Conservation (phyloP, 371 early-diverging fungal species). For the Chytridium lagenaria region DNA sequence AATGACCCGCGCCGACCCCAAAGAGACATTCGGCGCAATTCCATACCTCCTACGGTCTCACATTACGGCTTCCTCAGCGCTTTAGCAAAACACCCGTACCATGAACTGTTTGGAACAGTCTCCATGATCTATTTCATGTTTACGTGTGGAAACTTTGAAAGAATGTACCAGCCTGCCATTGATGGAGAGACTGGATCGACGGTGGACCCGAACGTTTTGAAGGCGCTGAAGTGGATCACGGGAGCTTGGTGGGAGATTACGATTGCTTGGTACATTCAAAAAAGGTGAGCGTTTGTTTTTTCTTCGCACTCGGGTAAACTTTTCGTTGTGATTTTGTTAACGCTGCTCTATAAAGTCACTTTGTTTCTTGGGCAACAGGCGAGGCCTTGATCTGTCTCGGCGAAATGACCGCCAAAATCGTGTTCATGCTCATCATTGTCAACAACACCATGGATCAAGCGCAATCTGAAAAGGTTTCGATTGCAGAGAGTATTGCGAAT, state of each 20-base stretch:
- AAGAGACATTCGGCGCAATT: slow-evolving; percentile 15
- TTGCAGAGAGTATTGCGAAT: slow-evolving; percentile 32
- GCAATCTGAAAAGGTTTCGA: slow-evolving; percentile 36
- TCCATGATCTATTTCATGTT: slow-evolving; percentile 1
- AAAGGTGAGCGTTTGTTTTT: slow-evolving; percentile 7
- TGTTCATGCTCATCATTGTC: slow-evolving; percentile 40
- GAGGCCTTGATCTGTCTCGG: slow-evolving; percentile 29
- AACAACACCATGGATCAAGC: slow-evolving; percentile 40
- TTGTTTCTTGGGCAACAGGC: slow-evolving; percentile 30
- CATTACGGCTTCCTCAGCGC: slow-evolving; percentile 12
- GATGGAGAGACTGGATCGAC: slow-evolving; percentile 13
- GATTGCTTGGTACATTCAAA: slow-evolving; percentile 11
- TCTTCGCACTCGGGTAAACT: not conserved
- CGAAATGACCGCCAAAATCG: slow-evolving; percentile 46
- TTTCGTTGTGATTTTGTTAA: not conserved
- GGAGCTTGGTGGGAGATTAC: slow-evolving; percentile 12
- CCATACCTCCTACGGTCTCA: not conserved
- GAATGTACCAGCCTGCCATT: slow-evolving; percentile 24
- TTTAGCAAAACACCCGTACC: slow-evolving; percentile 22
- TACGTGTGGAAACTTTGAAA: not conserved
- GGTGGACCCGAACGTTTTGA: slow-evolving; percentile 15
- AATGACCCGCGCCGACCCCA: slow-evolving; percentile 14
- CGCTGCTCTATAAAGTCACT: not conserved
- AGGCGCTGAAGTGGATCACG: not conserved
- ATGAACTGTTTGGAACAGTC: slow-evolving; percentile 20